Evolutionary conservation across 1,284 basidiomycete genomes (phyloP).

Genomic region (Trichosporon faecale): DNA sequence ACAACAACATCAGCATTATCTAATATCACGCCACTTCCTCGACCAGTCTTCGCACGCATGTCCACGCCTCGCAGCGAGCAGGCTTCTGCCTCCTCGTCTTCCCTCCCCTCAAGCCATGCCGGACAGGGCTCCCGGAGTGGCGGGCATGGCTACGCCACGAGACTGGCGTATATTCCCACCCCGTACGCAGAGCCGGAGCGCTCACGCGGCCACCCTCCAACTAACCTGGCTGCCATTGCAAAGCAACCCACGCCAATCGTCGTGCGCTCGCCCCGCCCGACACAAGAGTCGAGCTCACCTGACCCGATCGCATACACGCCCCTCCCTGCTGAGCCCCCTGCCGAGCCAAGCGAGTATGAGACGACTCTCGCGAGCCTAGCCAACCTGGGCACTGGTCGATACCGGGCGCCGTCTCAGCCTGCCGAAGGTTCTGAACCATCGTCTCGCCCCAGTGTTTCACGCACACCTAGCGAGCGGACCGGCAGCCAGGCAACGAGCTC

Average conservation of each 20-base stretch:
- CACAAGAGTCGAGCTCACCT: neutral
- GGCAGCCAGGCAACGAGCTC: neutral
- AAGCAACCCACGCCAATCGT: slow-evolving; percentile 16
- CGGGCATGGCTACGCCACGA: neutral
- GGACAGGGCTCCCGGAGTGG: neutral
- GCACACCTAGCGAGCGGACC: neutral
- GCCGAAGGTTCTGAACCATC: neutral
- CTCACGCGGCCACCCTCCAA: slow-evolving; percentile 13
- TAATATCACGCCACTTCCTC: slow-evolving; percentile 12
- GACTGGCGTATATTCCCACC: neutral
- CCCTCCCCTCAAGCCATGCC: neutral
- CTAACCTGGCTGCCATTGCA: slow-evolving; percentile 19
- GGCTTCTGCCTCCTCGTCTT: neutral
- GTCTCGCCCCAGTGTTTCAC: neutral
- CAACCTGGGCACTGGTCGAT: neutral
- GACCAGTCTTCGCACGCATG: neutral
- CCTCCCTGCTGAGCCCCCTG: neutral
- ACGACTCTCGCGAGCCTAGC: neutral
- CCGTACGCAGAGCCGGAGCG: neutral
- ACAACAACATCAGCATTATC: slow-evolving; percentile 5
- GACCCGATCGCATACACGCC: slow-evolving; percentile 3
- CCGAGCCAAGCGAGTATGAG: slow-evolving; percentile 5
- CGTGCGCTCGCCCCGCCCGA: slow-evolving; percentile 9
- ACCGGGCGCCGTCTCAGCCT: neutral
- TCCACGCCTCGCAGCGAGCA: slow-evolving; percentile 1